A percentile compares a stretch with the other conserved stretches of the same genome.
Evolutionary conservation across 768 basidiomycete genomes (phyloP).

Genomic region (Lactarius indigo): DNA sequence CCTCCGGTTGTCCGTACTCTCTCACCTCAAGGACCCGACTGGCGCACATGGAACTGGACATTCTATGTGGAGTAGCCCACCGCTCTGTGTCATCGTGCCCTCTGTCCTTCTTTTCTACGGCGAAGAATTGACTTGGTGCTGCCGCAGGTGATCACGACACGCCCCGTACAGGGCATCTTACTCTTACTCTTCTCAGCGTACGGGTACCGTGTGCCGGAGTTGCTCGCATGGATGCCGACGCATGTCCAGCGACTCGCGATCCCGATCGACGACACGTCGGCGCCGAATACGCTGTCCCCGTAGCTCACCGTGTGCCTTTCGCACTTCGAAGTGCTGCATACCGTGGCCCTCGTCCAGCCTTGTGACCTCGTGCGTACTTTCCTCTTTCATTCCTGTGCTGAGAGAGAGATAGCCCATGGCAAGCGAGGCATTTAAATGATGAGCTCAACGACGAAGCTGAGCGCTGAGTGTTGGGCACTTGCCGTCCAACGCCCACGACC

Average conservation of each 20-base stretch:
- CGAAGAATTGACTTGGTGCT: too few relatives aligned
- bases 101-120: too few relatives aligned
- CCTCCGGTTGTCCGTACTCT: constrained; percentile 36
- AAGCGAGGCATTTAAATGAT: constrained; percentile 29
- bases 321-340: constrained; percentile 54
- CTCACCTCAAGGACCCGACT: constrained; percentile 45
- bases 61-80: constrained; percentile 32
- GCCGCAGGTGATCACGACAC: constrained; percentile 40
- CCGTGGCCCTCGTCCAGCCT: constrained; percentile 51
- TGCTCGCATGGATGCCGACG: constrained; percentile 37
- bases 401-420: constrained; percentile 37
- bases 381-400: neutral
- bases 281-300: constrained; percentile 40
- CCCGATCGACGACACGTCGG: constrained; percentile 50
- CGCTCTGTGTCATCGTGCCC: too few relatives aligned
- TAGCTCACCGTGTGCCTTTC: constrained; percentile 48
- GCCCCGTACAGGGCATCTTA: constrained; percentile 49
- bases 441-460: constrained; percentile 40
- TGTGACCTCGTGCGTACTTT: constrained; percentile 43
- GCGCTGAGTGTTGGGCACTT: constrained; percentile 48
- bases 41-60: constrained; percentile 46
- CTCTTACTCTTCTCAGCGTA: constrained; percentile 48
- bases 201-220: constrained; percentile 41
- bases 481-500: constrained; percentile 59
- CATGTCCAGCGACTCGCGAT: constrained; percentile 50